A percentile compares a stretch with the other conserved stretches of the same genome.
phyloP scores from a whole-genome alignment of 1,284 basidiomycete species.

The Apiotrichum siamense region DNA sequence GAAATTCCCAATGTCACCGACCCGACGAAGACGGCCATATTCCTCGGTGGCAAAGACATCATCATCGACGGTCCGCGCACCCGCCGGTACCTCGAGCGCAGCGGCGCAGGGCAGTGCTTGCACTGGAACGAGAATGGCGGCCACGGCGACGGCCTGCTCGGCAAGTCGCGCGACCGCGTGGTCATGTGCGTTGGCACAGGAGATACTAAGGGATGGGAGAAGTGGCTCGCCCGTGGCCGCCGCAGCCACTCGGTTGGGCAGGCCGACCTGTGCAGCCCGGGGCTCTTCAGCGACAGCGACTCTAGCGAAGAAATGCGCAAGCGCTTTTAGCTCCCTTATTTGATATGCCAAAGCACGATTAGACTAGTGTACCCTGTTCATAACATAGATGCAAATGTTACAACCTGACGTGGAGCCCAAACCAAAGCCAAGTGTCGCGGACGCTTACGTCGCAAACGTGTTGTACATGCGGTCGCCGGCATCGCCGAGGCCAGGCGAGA shows the following conservation, averaged over 20 bases:
- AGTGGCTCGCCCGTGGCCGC: constrained; percentile 25
- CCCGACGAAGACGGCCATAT: constrained; percentile 54
- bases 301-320: not conserved
- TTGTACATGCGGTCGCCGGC: constrained; percentile 49
- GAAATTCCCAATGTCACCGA: constrained; percentile 70
- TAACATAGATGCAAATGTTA: not conserved
- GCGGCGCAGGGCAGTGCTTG: constrained; percentile 65
- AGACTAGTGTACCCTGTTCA: not conserved
- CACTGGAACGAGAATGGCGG: constrained; percentile 62
- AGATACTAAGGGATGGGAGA: constrained; percentile 31
- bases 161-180: constrained; percentile 57
- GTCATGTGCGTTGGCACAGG: constrained; percentile 58
- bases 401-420: not conserved
- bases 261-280: constrained; percentile 10
- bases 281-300: not conserved
- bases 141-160: constrained; percentile 66
- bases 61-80: constrained; percentile 72
- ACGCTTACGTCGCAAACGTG: constrained; percentile 1
- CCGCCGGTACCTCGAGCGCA: constrained; percentile 60
- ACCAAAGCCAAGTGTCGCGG: too few relatives aligned
- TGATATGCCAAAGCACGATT: too few relatives aligned
- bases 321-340: too few relatives aligned
- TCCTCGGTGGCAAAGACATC: constrained; percentile 71
- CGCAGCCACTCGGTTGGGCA: constrained; percentile 26
- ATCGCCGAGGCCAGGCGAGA: constrained; percentile 82